phyloP scores from a whole-genome alignment of 73 alveolate species.

The Paramecium pentaurelia region DNA sequence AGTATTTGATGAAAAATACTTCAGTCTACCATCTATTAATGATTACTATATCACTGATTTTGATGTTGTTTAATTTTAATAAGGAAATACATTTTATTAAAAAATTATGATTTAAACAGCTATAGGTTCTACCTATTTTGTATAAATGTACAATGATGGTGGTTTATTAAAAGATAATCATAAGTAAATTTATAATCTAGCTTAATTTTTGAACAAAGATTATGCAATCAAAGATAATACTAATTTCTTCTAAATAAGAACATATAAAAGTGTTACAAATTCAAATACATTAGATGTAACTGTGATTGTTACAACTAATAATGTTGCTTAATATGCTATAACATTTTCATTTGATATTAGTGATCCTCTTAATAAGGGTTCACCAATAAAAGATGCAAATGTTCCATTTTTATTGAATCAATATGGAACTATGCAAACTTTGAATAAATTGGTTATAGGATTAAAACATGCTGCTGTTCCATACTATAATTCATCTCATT shows the following conservation, averaged over 20 bases:
- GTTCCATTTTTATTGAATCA: slow-evolving; percentile 3
- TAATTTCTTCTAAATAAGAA: not conserved
- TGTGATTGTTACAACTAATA: not conserved
- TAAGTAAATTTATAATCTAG: not conserved
- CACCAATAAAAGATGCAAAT: not conserved
- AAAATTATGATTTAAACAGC: not conserved
- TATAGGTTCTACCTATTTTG: not conserved
- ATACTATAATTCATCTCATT: not conserved
- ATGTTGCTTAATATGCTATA: not conserved
- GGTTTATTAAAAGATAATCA: not conserved
- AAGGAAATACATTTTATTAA: not conserved
- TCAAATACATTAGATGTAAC: not conserved
- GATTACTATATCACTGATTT: not conserved
- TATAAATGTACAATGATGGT: not conserved
- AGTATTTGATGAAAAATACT: not conserved
- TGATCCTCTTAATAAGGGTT: not conserved
- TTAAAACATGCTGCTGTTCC: not conserved
- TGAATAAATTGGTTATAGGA: not conserved
- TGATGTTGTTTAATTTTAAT: not conserved
- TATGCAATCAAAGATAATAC: not conserved
- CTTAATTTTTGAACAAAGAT: not conserved
- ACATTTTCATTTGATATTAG: not conserved
- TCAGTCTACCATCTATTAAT: not conserved
- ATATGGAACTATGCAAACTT: not conserved
- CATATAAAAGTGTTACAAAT: not conserved